Evolutionary conservation across 2,329 filamentous ascomycete species (phyloP), one percentile per base, ranked within the genome.

Genomic region (Sporothrix mexicana): DNA sequence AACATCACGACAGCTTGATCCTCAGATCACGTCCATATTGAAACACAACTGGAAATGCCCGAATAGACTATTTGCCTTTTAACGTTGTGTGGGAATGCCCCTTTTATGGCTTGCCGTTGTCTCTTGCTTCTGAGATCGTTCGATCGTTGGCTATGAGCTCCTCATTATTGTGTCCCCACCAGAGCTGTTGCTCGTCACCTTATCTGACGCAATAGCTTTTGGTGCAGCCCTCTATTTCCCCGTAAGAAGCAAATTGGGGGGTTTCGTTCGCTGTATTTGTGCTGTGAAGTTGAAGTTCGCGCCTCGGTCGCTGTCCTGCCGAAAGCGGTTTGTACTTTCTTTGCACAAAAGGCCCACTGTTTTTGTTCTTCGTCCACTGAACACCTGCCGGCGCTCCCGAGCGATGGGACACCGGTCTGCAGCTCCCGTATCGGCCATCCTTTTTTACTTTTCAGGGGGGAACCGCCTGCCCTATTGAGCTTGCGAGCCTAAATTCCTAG

Each of bases 311-410:
- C 61, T 8, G 10, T 47, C 41, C 61, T 66, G 61, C 61, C 61
- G 61, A 66, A 20, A 23, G n/a, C 36, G n/a, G 8, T 66, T 20
- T 66, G 41, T 36, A 62, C 20, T 47, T 20, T 55, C n/a, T 55
- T 23, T 64, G 36, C 59, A 62, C 36, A 13, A 12, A n/a, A 41
- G 17, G 59, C 17, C 57, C 57, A 17, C 57, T 61, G 1, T 36
- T 41, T 12, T 20, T 25, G 30, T 20, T 17, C 23, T 23, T 55
- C 7, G 20, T 25, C 51, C 20, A 23, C 51, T 55, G 3, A 9
- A 15, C 30, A 23, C 43, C 45, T 67, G 45, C 64, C 66, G 66
- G 66, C 49, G 49, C 49, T 69, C 49, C 66, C 66, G 66, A 66
- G 61, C 41, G 13, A 43, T 43, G 49, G 9, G 66, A 20, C 17